A percentile compares a stretch with the other conserved stretches of the same genome.
Conservation (phyloP, 2,329 filamentous ascomycete species). For the Plectosphaerella cucumerina region DNA sequence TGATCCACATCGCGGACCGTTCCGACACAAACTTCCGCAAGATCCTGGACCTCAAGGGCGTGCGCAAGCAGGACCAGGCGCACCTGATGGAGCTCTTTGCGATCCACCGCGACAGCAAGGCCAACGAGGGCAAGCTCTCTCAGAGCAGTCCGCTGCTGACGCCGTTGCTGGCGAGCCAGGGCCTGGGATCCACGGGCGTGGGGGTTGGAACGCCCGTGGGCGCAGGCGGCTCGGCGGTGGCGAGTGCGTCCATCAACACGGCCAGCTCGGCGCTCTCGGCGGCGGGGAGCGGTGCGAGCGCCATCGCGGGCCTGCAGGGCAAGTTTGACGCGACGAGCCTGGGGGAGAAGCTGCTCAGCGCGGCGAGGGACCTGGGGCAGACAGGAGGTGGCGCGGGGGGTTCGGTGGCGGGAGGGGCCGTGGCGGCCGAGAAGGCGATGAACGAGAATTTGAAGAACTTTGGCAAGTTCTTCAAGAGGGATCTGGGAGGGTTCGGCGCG, state of each 20-base stretch:
- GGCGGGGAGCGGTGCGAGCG: conserved; percentile 21
- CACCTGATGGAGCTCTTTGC: conserved; percentile 82
- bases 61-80: conserved; percentile 76
- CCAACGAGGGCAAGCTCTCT: conserved; percentile 61
- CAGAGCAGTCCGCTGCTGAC: conserved; percentile 68
- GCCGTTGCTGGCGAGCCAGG: conserved; percentile 50
- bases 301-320: conserved; percentile 33
- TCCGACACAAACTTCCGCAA: conserved; percentile 95
- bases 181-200: conserved; percentile 26
- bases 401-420: conserved; percentile 26
- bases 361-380: conserved; percentile 74
- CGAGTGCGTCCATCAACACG: conserved; percentile 34
- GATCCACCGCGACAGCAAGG: conserved; percentile 73
- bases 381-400: conserved; percentile 34
- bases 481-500: conserved; percentile 72
- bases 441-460: conserved; percentile 95
- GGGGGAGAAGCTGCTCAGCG: conserved; percentile 83
- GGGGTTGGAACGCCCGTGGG: conserved; percentile 16
- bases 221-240: conserved; percentile 26
- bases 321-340: conserved; percentile 79
- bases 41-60: conserved; percentile 91
- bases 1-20: conserved; percentile 93
- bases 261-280: conserved; percentile 34
- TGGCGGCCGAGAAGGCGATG: conserved; percentile 56
- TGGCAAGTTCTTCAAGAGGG: conserved; percentile 91